phyloP scores from a whole-genome alignment of 768 basidiomycete genomes.

The Daedaleopsis nitida region DNA sequence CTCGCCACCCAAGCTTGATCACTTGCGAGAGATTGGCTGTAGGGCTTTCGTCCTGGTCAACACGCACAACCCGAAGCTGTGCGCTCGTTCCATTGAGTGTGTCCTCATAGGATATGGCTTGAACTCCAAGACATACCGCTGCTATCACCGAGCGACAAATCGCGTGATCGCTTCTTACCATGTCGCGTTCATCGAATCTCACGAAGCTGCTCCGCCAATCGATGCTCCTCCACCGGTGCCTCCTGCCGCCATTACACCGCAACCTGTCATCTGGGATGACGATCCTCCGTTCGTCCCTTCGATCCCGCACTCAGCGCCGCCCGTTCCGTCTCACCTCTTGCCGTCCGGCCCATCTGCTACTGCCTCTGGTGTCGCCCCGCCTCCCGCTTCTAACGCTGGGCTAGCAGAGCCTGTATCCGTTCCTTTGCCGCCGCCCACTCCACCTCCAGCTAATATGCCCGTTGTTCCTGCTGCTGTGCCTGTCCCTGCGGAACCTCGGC shows the following conservation, averaged over 20 bases:
- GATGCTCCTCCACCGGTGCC: neutral
- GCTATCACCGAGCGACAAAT: constrained; percentile 18
- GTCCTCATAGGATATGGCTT: constrained; percentile 27
- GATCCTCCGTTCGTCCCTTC: no score
- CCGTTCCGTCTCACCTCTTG: no score
- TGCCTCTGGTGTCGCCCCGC: no score
- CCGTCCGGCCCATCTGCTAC: no score
- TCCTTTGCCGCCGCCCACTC: no score
- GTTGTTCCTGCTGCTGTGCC: neutral
- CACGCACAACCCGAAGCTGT: constrained; percentile 25
- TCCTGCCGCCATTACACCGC: neutral
- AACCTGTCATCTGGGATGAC: no score
- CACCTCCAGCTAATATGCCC: no score
- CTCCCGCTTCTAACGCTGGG: no score
- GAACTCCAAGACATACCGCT: constrained; percentile 28
- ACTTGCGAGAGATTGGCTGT: constrained; percentile 31
- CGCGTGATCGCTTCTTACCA: constrained; percentile 19
- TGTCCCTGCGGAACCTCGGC: neutral
- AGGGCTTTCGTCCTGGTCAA: constrained; percentile 25
- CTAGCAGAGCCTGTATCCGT: no score
- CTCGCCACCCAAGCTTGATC: constrained; percentile 19
- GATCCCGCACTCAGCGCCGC: no score
- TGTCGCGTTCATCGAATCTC: constrained; percentile 26
- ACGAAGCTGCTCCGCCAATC: constrained; percentile 7
- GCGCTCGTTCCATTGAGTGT: constrained; percentile 20